phyloP scores from a whole-genome alignment of 1,139 yeast species.

The Taiozyma sp. region DNA sequence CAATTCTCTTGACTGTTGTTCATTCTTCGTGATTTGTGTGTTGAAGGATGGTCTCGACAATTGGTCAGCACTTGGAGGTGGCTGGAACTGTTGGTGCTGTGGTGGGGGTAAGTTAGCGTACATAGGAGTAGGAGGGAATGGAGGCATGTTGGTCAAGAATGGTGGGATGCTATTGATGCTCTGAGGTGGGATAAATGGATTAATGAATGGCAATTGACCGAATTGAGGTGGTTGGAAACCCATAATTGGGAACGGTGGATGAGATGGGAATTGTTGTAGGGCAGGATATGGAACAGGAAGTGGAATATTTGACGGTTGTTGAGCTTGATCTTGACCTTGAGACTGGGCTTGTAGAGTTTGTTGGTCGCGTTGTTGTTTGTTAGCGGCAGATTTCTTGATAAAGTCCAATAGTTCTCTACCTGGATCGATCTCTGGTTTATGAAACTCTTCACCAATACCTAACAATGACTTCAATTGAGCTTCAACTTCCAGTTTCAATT shows the following conservation, averaged over 20 bases:
- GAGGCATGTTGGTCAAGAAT: conserved; percentile 11
- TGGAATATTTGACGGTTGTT: background rate
- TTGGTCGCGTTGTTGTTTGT: conserved; percentile 11
- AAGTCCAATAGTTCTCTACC: conserved; percentile 69
- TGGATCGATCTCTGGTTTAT: conserved; percentile 43
- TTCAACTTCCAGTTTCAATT: conserved; percentile 48
- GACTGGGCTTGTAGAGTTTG: conserved; percentile 9
- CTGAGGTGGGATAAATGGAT: conserved; percentile 1
- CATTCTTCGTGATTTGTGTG: conserved; percentile 25
- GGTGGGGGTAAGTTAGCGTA: conserved; percentile 8
- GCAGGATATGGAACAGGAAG: background rate
- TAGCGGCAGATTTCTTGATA: conserved; percentile 20
- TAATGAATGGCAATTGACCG: conserved; percentile 4
- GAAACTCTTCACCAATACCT: conserved; percentile 42
- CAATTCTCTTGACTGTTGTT: conserved; percentile 46
- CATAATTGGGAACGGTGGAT: conserved; percentile 5
- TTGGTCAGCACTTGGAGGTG: conserved; percentile 38
- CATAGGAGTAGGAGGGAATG: conserved; percentile 2
- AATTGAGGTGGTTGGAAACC: conserved; percentile 1
- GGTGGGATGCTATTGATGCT: conserved; percentile 3
- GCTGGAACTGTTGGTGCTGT: conserved; percentile 24
- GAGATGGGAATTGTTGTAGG: conserved; percentile 11
- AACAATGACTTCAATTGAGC: conserved; percentile 56
- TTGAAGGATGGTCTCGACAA: conserved; percentile 41
- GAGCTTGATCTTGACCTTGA: conserved; percentile 2